Evolutionary conservation across 352 stramenopile genomes (phyloP).

Genomic region (Globisporangium okanoganense): DNA sequence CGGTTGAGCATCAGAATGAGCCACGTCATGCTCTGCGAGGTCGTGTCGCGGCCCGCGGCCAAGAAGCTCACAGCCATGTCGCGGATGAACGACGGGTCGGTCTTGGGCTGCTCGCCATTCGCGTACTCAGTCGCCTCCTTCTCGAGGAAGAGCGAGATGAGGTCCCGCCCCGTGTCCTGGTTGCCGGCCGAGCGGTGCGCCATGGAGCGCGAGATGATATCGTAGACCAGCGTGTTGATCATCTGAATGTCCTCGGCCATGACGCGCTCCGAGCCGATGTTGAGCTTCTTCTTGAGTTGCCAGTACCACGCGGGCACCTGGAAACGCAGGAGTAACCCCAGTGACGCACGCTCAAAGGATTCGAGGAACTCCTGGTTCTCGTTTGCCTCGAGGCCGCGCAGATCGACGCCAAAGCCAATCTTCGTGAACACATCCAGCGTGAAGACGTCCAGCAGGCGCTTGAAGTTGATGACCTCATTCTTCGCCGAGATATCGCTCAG

Average conservation of each 20-base stretch:
- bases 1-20: constrained; percentile 71
- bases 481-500: not conserved
- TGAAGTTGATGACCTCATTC: constrained; percentile 12
- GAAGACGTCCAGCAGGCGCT: constrained; percentile 31
- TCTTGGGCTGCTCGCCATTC: not conserved
- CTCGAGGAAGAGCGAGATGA: constrained; percentile 55
- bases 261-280: constrained; percentile 15
- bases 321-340: constrained; percentile 16
- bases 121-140: constrained; percentile 21
- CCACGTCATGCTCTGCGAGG: constrained; percentile 67
- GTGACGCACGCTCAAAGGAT: constrained; percentile 29
- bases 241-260: constrained; percentile 7
- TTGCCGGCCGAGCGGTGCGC: not conserved
- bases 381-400: constrained; percentile 20
- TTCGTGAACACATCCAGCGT: constrained; percentile 57
- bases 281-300: constrained; percentile 19
- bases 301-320: constrained; percentile 19
- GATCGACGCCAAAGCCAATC: constrained; percentile 50
- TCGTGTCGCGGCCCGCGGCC: constrained; percentile 74
- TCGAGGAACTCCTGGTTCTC: constrained; percentile 23
- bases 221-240: constrained; percentile 15
- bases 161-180: constrained; percentile 17
- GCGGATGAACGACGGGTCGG: constrained; percentile 33
- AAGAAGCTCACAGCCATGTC: constrained; percentile 84
- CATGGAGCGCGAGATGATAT: constrained; percentile 16